These are phyloP conservation scores for Fusarium poae DNA, from an alignment of 2,329 filamentous ascomycete species.

Conservation along the genomic window DNA sequence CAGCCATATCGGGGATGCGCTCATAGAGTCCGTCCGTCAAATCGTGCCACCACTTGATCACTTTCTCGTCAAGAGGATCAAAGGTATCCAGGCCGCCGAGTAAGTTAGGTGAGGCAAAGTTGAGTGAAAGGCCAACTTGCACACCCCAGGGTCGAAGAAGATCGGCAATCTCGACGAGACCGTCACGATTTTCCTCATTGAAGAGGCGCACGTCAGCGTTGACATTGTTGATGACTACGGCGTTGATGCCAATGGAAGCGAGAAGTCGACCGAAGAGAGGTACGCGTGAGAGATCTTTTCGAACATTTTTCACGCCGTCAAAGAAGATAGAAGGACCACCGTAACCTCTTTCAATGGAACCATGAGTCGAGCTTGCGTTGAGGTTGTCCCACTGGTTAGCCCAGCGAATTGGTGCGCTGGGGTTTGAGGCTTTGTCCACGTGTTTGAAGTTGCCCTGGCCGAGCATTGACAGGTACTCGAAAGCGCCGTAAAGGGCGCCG, in stretches of 20 bases:
- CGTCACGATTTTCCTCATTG: constrained; percentile 67
- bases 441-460: constrained; percentile 66
- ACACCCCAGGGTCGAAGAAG: constrained; percentile 76
- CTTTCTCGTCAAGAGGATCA: constrained; percentile 71
- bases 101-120: constrained; percentile 73
- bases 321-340: constrained; percentile 78
- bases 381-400: constrained; percentile 82
- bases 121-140: constrained; percentile 73
- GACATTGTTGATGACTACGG: constrained; percentile 77
- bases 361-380: constrained; percentile 56
- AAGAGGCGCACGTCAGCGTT: constrained; percentile 74
- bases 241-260: constrained; percentile 76
- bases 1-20: constrained; percentile 74
- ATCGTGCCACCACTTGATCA: constrained; percentile 73
- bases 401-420: constrained; percentile 74
- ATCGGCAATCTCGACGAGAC: constrained; percentile 72
- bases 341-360: constrained; percentile 76
- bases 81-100: constrained; percentile 70
- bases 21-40: constrained; percentile 71
- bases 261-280: constrained; percentile 74
- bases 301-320: constrained; percentile 61
- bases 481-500: constrained; percentile 76
- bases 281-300: constrained; percentile 71
- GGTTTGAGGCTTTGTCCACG: constrained; percentile 65
- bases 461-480: constrained; percentile 76